A percentile compares a stretch with the other conserved stretches of the same genome.
These are phyloP conservation scores for Debaryomyces robertsiae DNA, from an alignment of 1,139 yeast species.

Conservation along the genomic window DNA sequence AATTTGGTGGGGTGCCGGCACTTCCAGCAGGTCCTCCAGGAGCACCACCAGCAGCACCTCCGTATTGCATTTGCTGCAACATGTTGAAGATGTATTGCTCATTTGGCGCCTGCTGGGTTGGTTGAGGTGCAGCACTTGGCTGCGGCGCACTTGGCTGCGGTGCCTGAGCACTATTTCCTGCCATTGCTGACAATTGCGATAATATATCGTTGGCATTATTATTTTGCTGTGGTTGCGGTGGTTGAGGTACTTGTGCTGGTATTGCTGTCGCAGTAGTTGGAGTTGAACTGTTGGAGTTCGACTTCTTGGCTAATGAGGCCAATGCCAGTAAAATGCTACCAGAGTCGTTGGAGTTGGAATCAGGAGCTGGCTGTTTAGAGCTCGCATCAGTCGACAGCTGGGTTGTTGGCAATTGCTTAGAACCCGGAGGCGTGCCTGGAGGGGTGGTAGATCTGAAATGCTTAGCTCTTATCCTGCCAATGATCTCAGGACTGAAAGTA, in stretches of 20 bases:
- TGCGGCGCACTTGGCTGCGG: slow-evolving; percentile 13
- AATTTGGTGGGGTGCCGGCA: slow-evolving; percentile 14
- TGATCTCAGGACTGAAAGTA: slow-evolving; percentile 63
- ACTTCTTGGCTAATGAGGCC: slow-evolving; percentile 53
- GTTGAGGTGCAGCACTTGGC: slow-evolving; percentile 11
- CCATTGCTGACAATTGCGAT: slow-evolving; percentile 49
- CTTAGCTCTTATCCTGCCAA: slow-evolving; percentile 59
- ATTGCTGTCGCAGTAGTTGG: slow-evolving; percentile 27
- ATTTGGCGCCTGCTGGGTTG: slow-evolving; percentile 23
- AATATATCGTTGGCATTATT: slow-evolving; percentile 42
- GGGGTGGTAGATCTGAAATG: slow-evolving; percentile 63
- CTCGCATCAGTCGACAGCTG: slow-evolving; percentile 8
- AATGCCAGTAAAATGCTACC: slow-evolving; percentile 66
- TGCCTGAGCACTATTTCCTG: slow-evolving; percentile 15
- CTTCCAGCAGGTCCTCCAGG: too few relatives aligned
- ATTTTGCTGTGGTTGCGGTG: slow-evolving; percentile 23
- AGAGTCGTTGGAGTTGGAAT: slow-evolving; percentile 44
- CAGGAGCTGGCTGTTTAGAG: slow-evolving; percentile 15
- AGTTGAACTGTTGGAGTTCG: slow-evolving; percentile 28
- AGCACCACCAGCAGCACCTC: too few relatives aligned
- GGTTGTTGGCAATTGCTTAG: slow-evolving; percentile 28
- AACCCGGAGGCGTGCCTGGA: slow-evolving; percentile 52
- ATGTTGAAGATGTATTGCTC: slow-evolving; percentile 41
- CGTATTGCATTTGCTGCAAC: slow-evolving; percentile 47
- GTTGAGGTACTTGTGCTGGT: slow-evolving; percentile 19